phyloP scores from a whole-genome alignment of 2,329 filamentous ascomycete species.

The Fusarium praegraminearum region DNA sequence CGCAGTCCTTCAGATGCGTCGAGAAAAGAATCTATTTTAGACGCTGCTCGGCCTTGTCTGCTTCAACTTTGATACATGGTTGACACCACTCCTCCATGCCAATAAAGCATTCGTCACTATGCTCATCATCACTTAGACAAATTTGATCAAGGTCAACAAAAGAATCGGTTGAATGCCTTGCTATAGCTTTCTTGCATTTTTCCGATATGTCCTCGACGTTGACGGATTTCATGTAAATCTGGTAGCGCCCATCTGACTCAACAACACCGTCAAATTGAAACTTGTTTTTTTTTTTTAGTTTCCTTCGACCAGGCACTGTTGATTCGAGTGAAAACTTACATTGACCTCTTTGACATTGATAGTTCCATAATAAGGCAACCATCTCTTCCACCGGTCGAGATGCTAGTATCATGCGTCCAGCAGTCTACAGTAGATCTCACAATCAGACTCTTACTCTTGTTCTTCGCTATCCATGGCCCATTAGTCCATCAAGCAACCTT shows the following conservation, averaged over 20 bases:
- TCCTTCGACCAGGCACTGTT: rapidly evolving
- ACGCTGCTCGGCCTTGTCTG: neutral
- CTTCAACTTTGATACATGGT: neutral
- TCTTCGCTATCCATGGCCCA: too few species aligned
- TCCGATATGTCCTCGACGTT: rapidly evolving
- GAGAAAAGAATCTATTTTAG: too few species aligned
- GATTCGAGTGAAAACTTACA: rapidly evolving
- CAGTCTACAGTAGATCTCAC: neutral
- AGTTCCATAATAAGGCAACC: neutral
- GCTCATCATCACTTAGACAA: neutral
- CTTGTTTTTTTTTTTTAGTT: neutral
- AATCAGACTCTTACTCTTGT: too few species aligned
- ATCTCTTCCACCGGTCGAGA: neutral
- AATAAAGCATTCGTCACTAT: neutral
- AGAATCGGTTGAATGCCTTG: neutral
- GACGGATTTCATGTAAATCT: neutral
- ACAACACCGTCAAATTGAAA: neutral
- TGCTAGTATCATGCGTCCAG: neutral
- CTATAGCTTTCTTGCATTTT: neutral
- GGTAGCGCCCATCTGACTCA: neutral
- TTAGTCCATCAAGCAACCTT: too few species aligned
- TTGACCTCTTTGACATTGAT: neutral
- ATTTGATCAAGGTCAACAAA: neutral
- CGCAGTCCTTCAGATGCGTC: neutral
- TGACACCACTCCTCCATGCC: neutral